Conservation (phyloP, 2,329 filamentous ascomycete genomes). For the Microsporum ferrugineum region DNA sequence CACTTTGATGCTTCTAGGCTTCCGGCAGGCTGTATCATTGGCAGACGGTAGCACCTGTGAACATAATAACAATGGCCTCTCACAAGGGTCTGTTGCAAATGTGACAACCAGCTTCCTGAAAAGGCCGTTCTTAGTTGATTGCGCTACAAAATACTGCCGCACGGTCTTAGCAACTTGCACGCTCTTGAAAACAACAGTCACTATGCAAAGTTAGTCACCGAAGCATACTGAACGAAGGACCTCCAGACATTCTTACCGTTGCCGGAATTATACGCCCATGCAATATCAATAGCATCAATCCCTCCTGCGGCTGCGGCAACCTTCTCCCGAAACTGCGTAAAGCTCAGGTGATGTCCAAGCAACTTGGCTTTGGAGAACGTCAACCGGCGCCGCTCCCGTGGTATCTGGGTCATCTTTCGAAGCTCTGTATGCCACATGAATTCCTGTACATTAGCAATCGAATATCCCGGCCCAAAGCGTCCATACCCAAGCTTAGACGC, state of each 20-base stretch:
- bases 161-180: constrained; percentile 27
- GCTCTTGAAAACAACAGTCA: constrained; percentile 31
- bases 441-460: constrained; percentile 21
- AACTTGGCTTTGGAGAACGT: constrained; percentile 32
- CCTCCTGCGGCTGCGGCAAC: constrained; percentile 25
- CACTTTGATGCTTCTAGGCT: background rate
- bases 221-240: background rate
- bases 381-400: constrained; percentile 31
- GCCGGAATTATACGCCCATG: constrained; percentile 34
- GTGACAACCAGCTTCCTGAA: constrained; percentile 28
- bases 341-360: constrained; percentile 25
- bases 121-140: constrained; percentile 18
- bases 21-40: background rate
- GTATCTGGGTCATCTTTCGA: constrained; percentile 26
- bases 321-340: constrained; percentile 27
- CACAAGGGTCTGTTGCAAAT: constrained; percentile 32
- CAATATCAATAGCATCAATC: constrained; percentile 28
- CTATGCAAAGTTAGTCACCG: constrained; percentile 14
- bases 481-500: constrained; percentile 21
- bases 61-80: constrained; percentile 27
- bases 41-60: background rate
- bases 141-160: constrained; percentile 23
- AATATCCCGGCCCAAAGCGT: constrained; percentile 25
- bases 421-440: constrained; percentile 27
- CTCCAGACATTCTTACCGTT: constrained; percentile 27